Conservation (phyloP, 2,329 filamentous ascomycete species). For the Cercospora beticola region DNA sequence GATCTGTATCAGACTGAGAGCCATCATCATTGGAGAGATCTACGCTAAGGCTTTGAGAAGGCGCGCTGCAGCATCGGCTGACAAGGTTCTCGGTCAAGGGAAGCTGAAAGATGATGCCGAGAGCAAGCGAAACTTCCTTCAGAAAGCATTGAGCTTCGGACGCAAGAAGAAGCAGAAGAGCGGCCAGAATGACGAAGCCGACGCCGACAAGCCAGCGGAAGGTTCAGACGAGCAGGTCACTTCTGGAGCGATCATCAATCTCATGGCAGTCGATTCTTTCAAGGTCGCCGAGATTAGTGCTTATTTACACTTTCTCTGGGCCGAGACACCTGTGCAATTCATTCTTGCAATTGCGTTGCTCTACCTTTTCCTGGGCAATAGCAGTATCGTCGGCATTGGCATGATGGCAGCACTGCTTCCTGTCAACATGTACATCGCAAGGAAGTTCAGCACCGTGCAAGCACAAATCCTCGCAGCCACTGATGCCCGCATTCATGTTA, state of each 20-base stretch:
- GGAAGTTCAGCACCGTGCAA: conserved; percentile 80
- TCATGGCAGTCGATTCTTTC: conserved; percentile 99
- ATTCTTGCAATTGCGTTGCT: conserved; percentile 76
- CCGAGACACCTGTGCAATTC: conserved; percentile 84
- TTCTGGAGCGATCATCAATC: conserved; percentile 95
- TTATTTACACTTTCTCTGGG: conserved; percentile 95
- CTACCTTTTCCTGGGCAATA: conserved; percentile 86
- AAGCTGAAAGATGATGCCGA: conserved; percentile 47
- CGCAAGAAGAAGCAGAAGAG: conserved; percentile 57
- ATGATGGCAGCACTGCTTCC: conserved; percentile 88
- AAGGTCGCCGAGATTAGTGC: conserved; percentile 94
- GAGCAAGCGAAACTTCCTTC: conserved; percentile 45
- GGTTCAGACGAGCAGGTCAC: conserved; percentile 65
- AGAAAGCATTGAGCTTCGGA: conserved; percentile 56
- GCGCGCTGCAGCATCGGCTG: conserved; percentile 74
- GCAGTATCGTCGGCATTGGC: conserved; percentile 87
- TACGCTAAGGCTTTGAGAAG: conserved; percentile 93
- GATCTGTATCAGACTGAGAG: conserved; percentile 87
- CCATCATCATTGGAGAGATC: conserved; percentile 95
- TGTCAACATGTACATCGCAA: conserved; percentile 84
- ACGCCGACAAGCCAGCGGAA: conserved; percentile 31
- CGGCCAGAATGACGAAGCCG: conserved; percentile 42
- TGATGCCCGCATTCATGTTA: conserved; percentile 92
- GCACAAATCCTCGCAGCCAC: conserved; percentile 90
- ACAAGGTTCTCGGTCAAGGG: conserved; percentile 64